Base-by-base conservation (phyloP, 2,329 filamentous ascomycete genomes). In the Neonectria magnoliae region DNA sequence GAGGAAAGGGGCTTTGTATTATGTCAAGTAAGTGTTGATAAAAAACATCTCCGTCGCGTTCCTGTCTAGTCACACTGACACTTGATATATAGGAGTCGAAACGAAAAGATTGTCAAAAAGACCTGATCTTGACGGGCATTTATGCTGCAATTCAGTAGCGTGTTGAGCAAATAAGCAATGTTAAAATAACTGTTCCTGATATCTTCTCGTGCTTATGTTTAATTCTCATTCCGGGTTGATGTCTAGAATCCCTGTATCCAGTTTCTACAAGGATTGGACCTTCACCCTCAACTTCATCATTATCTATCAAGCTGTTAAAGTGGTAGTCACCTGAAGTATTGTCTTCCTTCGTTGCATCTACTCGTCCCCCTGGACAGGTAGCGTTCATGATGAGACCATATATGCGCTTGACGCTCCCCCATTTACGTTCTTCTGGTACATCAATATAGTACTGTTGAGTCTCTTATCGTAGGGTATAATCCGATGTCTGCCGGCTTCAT, bases 1-100 rank as follows among this genome's bases (percentile, higher is more conserved):
- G 75, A 76, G 75, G 75, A 76, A 76, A 70, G 73, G 75, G 75
- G 71, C 62, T 61, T 58, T 73, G 64, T 69, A 67, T 42, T 38
- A 38, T 57, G 47, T 64, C 57, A 67, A 71, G 74, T 76, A 57
- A 69, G 74, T 38, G 36, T 7, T n/a, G 71, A 22, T 5, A 7
- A 6, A 10, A 36, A 18, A 14, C 14, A 9, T 5, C 25, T n/a
- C n/a, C n/a, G n/a, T n/a, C n/a, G n/a, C 20, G 47, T n/a, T 7
- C 14, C 14, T 14, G 20, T 25, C 29, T 18, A 10, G 38, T 20
- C 38, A 16, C n/a, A 38, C 42, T 57, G 41, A 64, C 45, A 53
- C 22, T 42, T 16, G 29, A 20, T 4, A 61, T 52, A 11, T 38
- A 56, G 57, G 52, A 42, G 22, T 57, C 29, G 25, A 51, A 45